phyloP scores from a whole-genome alignment of 441 rosid species.

The Mallotus japonicus region DNA sequence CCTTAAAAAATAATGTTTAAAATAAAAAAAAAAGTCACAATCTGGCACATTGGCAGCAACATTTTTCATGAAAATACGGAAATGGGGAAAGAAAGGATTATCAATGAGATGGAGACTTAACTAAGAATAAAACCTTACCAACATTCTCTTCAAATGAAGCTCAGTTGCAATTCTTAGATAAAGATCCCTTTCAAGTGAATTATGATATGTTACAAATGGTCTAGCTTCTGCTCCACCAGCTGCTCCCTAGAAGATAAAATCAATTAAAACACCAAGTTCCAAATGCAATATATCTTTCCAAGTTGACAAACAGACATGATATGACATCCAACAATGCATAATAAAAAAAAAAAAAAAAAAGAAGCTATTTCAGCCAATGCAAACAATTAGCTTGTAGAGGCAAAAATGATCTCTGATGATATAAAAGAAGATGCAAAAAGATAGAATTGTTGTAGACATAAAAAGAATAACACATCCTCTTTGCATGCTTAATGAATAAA shows the following conservation, averaged over 20 bases:
- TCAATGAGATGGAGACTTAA: not conserved
- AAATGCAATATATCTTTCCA: constrained; percentile 11
- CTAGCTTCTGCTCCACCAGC: constrained; percentile 99
- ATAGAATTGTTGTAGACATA: not conserved
- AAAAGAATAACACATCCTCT: not conserved
- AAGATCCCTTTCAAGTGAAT: constrained; percentile 90
- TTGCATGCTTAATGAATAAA: not conserved
- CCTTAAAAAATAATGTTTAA: not conserved
- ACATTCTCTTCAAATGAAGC: constrained; percentile 94
- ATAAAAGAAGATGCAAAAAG: not conserved
- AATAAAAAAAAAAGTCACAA: not conserved
- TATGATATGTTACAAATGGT: constrained; percentile 92
- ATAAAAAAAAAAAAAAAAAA: not conserved
- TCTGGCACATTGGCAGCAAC: not conserved
- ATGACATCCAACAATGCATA: constrained; percentile 1
- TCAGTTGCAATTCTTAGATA: constrained; percentile 94
- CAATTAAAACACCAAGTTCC: constrained; percentile 38
- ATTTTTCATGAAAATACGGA: not conserved
- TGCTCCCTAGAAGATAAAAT: constrained; percentile 71
- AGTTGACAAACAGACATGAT: not conserved
- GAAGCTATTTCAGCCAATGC: not conserved
- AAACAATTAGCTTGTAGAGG: not conserved
- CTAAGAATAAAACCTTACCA: constrained; percentile 48
- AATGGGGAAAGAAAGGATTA: not conserved
- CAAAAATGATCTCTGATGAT: not conserved